Evolutionary conservation across 352 stramenopile species (phyloP), one percentile per base, ranked within the genome.

Genomic region (Phytopythium sindhum): DNA sequence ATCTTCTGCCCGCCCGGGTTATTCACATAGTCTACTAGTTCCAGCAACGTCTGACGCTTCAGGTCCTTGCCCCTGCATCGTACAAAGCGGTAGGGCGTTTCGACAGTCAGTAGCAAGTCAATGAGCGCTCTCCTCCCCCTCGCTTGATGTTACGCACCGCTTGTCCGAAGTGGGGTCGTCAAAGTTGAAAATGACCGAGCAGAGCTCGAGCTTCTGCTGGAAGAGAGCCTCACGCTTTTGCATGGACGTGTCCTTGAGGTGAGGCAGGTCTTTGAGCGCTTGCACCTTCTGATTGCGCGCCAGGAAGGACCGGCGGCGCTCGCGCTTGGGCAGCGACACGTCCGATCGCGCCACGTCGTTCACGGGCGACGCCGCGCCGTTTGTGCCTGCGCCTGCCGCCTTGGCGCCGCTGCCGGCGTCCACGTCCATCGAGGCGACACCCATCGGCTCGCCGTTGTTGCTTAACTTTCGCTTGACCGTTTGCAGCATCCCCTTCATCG

Each of bases 21-120:
- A 73, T 99, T 99, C 24, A 99, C 96, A 72, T 98, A 99, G 79
- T 99, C 98, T 29, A 99, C 97, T 8, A 99, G 86, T 75, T 99
- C 98, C 41, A 99, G 81, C 21, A 99, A 80, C 42, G 97, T 99
- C 70, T 99, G 96, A 35, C 97, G 92, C 82, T 99, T 99, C 65
- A 99, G 88, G 68, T 99, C 97, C 73, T 93, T 93, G 52, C 86
- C 86, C 60, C 85, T 94, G 58, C 44, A 66, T 42, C 28, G 24
- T 33, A 64, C 54, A 23, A 58, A 12, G 37, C 47, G 28, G 50
- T 37, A 24, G 21, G 19, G 37, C 28, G 21, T 39, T 26, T 24
- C 39, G 21, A 21, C 23, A 42, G 42, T 42, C 41, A 19, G 42
- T 42, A 28, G 2, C 33, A 37, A n/a, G n/a, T 26, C 21, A 2